Percentiles rank a stretch among this genome's conserved stretches.
These are phyloP conservation scores for Acanthamoeba triangularis DNA, from an alignment of 208 protist species.

Conservation along the genomic window DNA sequence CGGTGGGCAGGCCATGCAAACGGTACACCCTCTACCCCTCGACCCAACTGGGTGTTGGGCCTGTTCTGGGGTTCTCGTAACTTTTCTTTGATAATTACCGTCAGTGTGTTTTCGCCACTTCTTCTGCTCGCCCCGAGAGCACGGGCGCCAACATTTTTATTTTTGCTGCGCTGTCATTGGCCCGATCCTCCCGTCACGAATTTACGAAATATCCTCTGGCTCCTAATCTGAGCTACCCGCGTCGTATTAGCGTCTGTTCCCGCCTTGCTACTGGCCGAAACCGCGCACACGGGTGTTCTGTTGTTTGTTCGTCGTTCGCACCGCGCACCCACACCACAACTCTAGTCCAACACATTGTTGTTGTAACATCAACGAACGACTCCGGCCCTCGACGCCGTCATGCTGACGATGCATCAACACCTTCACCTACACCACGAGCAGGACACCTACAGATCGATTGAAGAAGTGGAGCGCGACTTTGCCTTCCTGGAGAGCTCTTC, in stretches of 20 bases:
- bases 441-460: conserved; percentile 38
- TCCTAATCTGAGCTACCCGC: background rate
- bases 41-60: no score
- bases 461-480: conserved; percentile 65
- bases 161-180: background rate
- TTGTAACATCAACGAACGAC: no score
- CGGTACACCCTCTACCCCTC: background rate
- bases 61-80: background rate
- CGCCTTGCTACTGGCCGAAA: background rate
- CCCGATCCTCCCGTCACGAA: background rate
- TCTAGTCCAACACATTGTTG: no score
- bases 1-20: background rate
- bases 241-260: background rate
- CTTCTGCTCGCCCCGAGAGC: no score
- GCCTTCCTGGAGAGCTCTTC: conserved; percentile 53
- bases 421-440: background rate
- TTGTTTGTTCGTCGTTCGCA: no score
- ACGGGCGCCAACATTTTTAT: no score
- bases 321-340: no score
- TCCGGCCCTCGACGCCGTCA: background rate
- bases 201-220: background rate
- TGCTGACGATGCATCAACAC: background rate
- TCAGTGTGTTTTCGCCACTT: background rate
- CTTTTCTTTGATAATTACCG: background rate
- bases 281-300: no score